Percentiles rank a stretch among this genome's conserved stretches.
These are phyloP conservation scores for Crucibulum laeve DNA, from an alignment of 768 basidiomycete genomes.

Conservation along the genomic window DNA sequence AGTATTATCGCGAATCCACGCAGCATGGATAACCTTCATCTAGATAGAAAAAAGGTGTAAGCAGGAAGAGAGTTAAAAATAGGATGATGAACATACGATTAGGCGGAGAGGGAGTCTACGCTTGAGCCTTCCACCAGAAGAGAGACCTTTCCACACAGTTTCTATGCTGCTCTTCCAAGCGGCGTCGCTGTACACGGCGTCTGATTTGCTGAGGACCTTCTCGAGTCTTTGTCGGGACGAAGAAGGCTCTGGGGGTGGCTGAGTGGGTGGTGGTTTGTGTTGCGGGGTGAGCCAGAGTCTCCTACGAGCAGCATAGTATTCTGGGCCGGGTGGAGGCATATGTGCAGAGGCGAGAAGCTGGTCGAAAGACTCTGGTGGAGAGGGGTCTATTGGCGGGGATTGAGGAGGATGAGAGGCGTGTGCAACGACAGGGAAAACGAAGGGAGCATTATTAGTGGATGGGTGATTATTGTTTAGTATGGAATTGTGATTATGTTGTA, in stretches of 20 bases:
- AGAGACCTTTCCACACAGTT: constrained; percentile 61
- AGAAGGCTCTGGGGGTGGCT: constrained; percentile 21
- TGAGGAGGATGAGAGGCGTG: constrained; percentile 6
- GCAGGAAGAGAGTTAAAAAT: constrained; percentile 5
- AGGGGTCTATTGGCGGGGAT: not conserved
- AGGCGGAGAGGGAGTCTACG: constrained; percentile 56
- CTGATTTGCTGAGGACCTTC: constrained; percentile 40
- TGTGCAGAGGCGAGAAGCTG: constrained; percentile 28
- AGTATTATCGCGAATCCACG: constrained; percentile 73
- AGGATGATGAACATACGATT: constrained; percentile 43
- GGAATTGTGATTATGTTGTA: too few species aligned
- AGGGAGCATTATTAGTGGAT: not conserved
- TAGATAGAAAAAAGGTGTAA: constrained; percentile 26
- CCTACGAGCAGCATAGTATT: constrained; percentile 58
- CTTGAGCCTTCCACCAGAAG: constrained; percentile 54
- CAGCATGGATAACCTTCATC: constrained; percentile 71
- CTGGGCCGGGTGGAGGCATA: constrained; percentile 62
- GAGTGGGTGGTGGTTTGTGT: constrained; percentile 11
- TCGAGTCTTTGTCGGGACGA: constrained; percentile 45
- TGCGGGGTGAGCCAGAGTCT: constrained; percentile 51
- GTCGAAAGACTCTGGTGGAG: constrained; percentile 25
- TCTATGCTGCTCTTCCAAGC: constrained; percentile 55
- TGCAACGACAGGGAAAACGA: constrained; percentile 2
- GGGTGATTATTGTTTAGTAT: not conserved
- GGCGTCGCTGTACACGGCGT: constrained; percentile 42